phyloP scores from a whole-genome alignment of 1,284 basidiomycete species.

The Irpex sp. region DNA sequence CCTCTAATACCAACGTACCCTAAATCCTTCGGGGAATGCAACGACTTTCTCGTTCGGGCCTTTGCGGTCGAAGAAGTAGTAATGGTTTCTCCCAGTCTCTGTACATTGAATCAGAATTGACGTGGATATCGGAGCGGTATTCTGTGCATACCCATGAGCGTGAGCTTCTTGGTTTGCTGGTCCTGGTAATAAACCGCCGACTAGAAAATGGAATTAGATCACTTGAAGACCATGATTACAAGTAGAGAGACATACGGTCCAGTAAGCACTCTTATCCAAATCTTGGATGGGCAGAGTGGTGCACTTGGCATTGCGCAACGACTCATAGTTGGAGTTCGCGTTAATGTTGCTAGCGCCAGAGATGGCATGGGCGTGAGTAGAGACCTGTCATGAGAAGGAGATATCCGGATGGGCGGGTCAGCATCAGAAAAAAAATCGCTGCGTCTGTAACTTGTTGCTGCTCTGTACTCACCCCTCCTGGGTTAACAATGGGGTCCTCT shows the following conservation, averaged over 20 bases:
- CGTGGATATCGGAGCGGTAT: background rate
- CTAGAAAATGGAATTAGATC: conserved; percentile 8
- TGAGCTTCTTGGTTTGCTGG: conserved; percentile 18
- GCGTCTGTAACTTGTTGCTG: too few relatives aligned
- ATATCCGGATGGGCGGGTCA: too few relatives aligned
- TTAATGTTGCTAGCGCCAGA: conserved; percentile 25
- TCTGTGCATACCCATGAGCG: conserved; percentile 19
- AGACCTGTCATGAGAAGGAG: conserved; percentile 10
- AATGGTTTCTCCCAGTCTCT: conserved; percentile 24
- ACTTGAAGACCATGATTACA: background rate
- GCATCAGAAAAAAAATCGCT: too few relatives aligned
- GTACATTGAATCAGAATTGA: background rate
- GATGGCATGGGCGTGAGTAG: conserved; percentile 26
- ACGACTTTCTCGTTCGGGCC: conserved; percentile 20
- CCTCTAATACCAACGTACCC: conserved; percentile 8
- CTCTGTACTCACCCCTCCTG: conserved; percentile 15
- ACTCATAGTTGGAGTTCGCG: conserved; percentile 18
- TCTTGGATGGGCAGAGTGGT: conserved; percentile 24
- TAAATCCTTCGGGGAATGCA: conserved; percentile 27
- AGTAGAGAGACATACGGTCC: conserved; percentile 19
- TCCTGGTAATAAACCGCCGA: conserved; percentile 23
- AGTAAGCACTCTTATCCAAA: conserved; percentile 26
- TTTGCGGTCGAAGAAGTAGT: conserved; percentile 25
- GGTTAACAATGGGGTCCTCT: conserved; percentile 28
- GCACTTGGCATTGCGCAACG: conserved; percentile 20